phyloP scores from a whole-genome alignment of 2,329 filamentous ascomycete genomes.

The Verticillium zaregamsianum region DNA sequence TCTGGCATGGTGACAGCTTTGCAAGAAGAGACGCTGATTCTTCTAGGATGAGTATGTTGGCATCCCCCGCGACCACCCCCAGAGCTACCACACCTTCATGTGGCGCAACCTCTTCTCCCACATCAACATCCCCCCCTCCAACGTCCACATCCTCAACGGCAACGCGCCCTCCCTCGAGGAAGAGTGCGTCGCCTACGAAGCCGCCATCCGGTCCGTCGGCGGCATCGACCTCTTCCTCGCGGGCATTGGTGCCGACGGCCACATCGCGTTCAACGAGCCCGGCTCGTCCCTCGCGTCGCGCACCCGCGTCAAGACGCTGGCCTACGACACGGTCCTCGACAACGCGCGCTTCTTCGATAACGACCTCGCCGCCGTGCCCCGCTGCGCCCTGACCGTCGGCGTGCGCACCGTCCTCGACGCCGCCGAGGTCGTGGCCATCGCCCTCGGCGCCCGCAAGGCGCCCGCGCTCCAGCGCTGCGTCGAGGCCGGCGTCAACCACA shows the following conservation, averaged over 20 bases:
- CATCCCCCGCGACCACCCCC: slow-evolving; percentile 74
- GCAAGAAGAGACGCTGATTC: slow-evolving; percentile 5
- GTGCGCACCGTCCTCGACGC: slow-evolving; percentile 81
- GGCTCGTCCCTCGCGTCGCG: slow-evolving; percentile 73
- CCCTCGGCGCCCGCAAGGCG: slow-evolving; percentile 76
- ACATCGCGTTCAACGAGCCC: slow-evolving; percentile 89
- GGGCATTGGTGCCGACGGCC: slow-evolving; percentile 80
- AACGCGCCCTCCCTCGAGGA: slow-evolving; percentile 71
- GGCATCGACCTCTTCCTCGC: slow-evolving; percentile 85
- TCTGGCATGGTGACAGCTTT: slow-evolving; percentile 8
- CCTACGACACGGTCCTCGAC: slow-evolving; percentile 81
- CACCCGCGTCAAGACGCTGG: slow-evolving; percentile 81
- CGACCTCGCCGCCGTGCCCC: slow-evolving; percentile 69
- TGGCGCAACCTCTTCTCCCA: slow-evolving; percentile 88
- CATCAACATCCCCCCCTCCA: slow-evolving; percentile 74
- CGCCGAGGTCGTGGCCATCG: slow-evolving; percentile 77
- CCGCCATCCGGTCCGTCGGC: slow-evolving; percentile 67
- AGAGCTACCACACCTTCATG: slow-evolving; percentile 91
- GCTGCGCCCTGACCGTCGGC: slow-evolving; percentile 79
- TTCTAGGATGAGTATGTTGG: slow-evolving; percentile 79
- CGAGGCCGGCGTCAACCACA: slow-evolving; percentile 80
- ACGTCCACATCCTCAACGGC: slow-evolving; percentile 81
- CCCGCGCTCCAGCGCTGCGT: slow-evolving; percentile 75
- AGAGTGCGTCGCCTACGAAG: slow-evolving; percentile 77
- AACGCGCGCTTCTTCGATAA: slow-evolving; percentile 82